phyloP scores from a whole-genome alignment of 805 yeast species.

The Barnettozyma sucrosica region DNA sequence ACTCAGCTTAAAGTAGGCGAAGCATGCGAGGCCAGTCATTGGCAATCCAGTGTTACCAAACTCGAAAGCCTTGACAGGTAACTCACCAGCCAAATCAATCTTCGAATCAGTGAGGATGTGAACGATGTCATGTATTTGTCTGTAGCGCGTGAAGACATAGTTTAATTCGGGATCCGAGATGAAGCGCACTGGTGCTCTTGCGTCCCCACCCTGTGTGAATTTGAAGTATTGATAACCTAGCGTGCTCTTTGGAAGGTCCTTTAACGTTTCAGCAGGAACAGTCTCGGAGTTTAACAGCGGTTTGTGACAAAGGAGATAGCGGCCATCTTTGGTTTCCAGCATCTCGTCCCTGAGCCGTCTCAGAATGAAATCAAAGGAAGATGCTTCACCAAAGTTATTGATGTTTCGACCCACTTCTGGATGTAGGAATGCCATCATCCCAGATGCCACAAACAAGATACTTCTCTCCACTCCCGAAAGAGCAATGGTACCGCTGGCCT shows the following conservation, averaged over 20 bases:
- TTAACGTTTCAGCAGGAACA: constrained; percentile 55
- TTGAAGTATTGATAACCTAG: constrained; percentile 76
- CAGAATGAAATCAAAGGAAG: constrained; percentile 70
- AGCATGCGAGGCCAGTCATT: constrained; percentile 86
- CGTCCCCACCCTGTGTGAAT: constrained; percentile 92
- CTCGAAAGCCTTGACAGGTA: constrained; percentile 87
- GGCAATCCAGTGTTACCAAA: constrained; percentile 90
- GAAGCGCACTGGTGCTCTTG: constrained; percentile 80
- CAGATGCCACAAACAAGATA: constrained; percentile 63
- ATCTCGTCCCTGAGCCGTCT: constrained; percentile 58
- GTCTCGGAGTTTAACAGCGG: constrained; percentile 79
- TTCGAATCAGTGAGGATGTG: constrained; percentile 91
- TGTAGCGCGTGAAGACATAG: constrained; percentile 85
- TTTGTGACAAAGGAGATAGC: constrained; percentile 68
- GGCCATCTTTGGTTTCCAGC: constrained; percentile 71
- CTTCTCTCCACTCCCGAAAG: constrained; percentile 55
- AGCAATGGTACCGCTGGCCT: constrained; percentile 69
- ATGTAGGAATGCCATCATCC: constrained; percentile 69
- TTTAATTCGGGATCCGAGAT: constrained; percentile 89
- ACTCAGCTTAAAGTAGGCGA: constrained; percentile 78
- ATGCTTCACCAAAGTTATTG: constrained; percentile 84
- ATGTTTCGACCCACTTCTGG: constrained; percentile 73
- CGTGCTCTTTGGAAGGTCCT: constrained; percentile 57
- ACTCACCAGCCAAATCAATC: constrained; percentile 91
- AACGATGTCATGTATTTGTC: constrained; percentile 96